These are phyloP conservation scores for Clavariopsis aquatica DNA, from an alignment of 495 filamentous ascomycete species.

Conservation along the genomic window DNA sequence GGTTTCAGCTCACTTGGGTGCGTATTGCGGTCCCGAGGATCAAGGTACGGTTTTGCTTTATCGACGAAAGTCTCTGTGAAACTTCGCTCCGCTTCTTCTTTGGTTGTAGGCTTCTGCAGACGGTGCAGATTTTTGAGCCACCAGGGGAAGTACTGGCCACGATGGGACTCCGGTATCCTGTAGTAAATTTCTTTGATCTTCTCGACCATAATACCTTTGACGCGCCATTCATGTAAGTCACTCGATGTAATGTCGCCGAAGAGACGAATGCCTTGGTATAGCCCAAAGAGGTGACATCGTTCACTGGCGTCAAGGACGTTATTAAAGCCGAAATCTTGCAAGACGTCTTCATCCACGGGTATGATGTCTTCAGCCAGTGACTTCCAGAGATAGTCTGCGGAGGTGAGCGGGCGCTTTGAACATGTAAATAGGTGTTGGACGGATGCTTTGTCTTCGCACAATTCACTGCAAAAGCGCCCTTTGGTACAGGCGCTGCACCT, in stretches of 20 bases:
- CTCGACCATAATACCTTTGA: slow-evolving; percentile 11
- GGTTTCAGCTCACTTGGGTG: slow-evolving; percentile 13
- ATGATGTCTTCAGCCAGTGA: slow-evolving; percentile 6
- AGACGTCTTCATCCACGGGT: slow-evolving; percentile 12
- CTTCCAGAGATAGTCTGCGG: slow-evolving; percentile 18
- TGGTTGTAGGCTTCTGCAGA: slow-evolving; percentile 6
- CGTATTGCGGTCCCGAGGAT: slow-evolving; percentile 3
- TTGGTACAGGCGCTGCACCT: slow-evolving; percentile 14
- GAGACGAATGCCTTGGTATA: slow-evolving; percentile 11
- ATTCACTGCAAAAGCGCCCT: slow-evolving; percentile 16
- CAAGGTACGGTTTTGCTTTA: slow-evolving; percentile 12
- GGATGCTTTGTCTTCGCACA: slow-evolving; percentile 14
- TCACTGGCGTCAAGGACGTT: slow-evolving; percentile 1
- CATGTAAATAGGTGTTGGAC: slow-evolving; percentile 10
- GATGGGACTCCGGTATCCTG: not conserved
- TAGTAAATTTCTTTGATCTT: slow-evolving; percentile 22
- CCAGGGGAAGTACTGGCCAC: slow-evolving; percentile 20
- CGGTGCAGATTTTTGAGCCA: slow-evolving; percentile 10
- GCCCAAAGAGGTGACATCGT: slow-evolving; percentile 3
- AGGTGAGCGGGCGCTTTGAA: slow-evolving; percentile 16
- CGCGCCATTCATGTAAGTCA: slow-evolving; percentile 15
- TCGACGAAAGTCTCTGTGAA: slow-evolving; percentile 13
- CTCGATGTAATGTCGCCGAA: not conserved
- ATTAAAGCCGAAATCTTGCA: slow-evolving; percentile 24
- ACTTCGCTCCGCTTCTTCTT: slow-evolving; percentile 6